These are phyloP conservation scores for Boeremia lycopersici DNA, from an alignment of 2,329 filamentous ascomycete genomes.

Conservation along the genomic window DNA sequence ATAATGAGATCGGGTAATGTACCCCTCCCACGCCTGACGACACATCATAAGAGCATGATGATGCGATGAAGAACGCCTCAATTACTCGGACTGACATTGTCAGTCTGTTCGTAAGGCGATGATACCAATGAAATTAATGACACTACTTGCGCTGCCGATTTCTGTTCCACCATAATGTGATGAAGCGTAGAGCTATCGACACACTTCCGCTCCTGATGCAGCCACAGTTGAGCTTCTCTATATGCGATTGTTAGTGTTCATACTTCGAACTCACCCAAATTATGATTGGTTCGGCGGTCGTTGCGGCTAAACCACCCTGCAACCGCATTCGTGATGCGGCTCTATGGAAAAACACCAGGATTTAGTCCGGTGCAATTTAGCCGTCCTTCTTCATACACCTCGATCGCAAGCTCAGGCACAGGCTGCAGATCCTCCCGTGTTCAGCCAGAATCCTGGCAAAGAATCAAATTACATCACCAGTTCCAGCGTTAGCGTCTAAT, in stretches of 20 bases:
- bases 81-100: background rate
- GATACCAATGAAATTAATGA: slow-evolving; percentile 16
- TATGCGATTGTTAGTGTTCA: background rate
- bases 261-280: background rate
- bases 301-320: slow-evolving; percentile 23
- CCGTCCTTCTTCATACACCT: slow-evolving; percentile 36
- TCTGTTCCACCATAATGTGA: background rate
- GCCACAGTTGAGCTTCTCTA: background rate
- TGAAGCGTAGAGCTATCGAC: background rate
- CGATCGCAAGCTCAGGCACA: slow-evolving; percentile 28
- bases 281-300: slow-evolving; percentile 20
- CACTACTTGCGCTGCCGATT: background rate
- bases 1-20: background rate
- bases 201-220: background rate
- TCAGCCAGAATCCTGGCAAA: slow-evolving; percentile 22
- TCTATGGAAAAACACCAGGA: slow-evolving; percentile 14
- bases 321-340: slow-evolving; percentile 2
- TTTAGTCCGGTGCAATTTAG: slow-evolving; percentile 36
- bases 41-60: background rate
- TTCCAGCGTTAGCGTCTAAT: background rate
- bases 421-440: slow-evolving; percentile 1
- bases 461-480: slow-evolving; percentile 17
- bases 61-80: background rate
- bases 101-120: background rate
- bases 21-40: background rate